Evolutionary conservation across 139 green algal genomes (phyloP), one percentile per base, ranked within the genome.

Genomic region (Monoraphidium neglectum): DNA sequence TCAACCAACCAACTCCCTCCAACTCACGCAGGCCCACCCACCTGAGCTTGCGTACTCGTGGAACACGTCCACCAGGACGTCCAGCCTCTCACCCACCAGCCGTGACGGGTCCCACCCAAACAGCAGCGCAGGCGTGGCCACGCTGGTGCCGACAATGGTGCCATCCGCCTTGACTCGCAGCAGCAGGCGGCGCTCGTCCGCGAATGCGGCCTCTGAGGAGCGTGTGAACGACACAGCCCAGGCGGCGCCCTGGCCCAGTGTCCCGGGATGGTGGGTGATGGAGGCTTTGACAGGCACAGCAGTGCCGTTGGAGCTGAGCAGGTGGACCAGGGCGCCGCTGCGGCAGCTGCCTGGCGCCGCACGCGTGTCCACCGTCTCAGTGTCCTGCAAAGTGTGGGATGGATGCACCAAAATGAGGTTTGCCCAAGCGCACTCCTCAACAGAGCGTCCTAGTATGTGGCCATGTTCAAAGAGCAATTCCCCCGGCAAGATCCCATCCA

Each of bases 11-110:
- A 53, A 15, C 32, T 28, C 15, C 15, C 3, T 30, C 21, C 43
- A 61, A 49, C 64, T 60, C 5, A n/a, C 13, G 13, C 10, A 26
- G 23, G n/a, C 13, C 13, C 60, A 63, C 72, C 24, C 47, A 82
- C 76, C 77, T 10, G 72, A 21, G 0, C 6, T 30, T n/a, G 77
- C 38, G 71, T 81, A 84, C 37, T 82, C 74, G 12, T 40, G 12
- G 46, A 87, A 83, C 28, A 87, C 53, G 65, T 87, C 82, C 13
- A 87, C 70, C 1, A 76, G 21, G 26, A 68, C 71, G 40, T 64
- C 53, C 59, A 87, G 32, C 32, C 65, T 78, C 30, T 56, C 53
- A 24, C 75, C 70, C 23, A 78, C 1, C 26, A 82, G 43, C 46
- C 43, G 38, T 21, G 64, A 30, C 2, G 74, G 69, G 2, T 75